Evolutionary conservation across 345 rosid species (phyloP).

Genomic region (Camelina hispida): DNA sequence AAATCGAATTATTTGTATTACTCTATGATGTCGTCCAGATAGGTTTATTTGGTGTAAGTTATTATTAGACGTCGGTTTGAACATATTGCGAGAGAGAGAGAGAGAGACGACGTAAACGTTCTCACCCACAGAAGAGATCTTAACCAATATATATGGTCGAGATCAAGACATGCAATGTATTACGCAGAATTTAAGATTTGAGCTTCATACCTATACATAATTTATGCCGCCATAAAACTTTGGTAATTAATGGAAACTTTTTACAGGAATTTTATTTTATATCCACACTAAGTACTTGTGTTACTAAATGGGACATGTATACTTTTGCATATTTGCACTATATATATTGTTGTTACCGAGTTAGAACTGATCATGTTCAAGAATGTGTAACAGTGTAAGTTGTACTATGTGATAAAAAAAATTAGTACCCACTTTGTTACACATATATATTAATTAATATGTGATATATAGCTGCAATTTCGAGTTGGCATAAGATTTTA

Average conservation of each 20-base stretch:
- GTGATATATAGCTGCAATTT: not conserved
- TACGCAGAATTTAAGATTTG: conserved; percentile 34
- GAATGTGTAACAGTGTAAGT: no score
- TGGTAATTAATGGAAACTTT: not conserved
- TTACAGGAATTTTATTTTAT: no score
- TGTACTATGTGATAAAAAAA: no score
- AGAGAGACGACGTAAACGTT: conserved; percentile 35
- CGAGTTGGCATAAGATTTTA: not conserved
- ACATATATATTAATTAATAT: no score
- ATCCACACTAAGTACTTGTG: no score
- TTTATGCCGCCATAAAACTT: not conserved
- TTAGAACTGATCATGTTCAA: no score
- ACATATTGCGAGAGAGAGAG: conserved; percentile 29
- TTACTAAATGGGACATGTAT: no score
- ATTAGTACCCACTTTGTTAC: no score
- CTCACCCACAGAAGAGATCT: conserved; percentile 17
- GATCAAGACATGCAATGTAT: conserved; percentile 40
- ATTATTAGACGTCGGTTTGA: conserved; percentile 21
- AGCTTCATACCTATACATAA: conserved; percentile 22
- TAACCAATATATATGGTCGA: conserved; percentile 33
- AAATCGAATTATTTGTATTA: conserved; percentile 26
- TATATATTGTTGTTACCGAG: no score
- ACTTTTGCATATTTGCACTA: no score
- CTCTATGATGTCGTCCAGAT: conserved; percentile 23
- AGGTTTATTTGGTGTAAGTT: conserved; percentile 16